A percentile compares a stretch with the other conserved stretches of the same genome.
Evolutionary conservation across 768 basidiomycete species (phyloP).

Genomic region (Naematelia aurantialba): DNA sequence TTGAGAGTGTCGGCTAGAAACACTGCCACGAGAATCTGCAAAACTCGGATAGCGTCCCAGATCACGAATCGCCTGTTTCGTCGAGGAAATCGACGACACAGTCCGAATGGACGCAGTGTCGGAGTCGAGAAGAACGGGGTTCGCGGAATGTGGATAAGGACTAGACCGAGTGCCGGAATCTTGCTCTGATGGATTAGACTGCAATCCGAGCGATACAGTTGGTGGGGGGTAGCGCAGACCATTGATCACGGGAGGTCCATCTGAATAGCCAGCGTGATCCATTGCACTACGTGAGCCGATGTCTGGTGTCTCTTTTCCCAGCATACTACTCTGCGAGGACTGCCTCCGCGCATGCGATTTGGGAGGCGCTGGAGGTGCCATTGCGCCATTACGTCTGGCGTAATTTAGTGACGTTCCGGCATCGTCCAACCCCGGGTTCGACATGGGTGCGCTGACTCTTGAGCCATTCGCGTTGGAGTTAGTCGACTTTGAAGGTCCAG

Average conservation of each 20-base stretch:
- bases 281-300: not conserved
- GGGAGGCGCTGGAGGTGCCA: constrained; percentile 50
- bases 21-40: constrained; percentile 6
- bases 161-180: constrained; percentile 8
- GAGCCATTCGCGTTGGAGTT: not conserved
- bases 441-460: constrained; percentile 25
- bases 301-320: not conserved
- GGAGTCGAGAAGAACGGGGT: constrained; percentile 5
- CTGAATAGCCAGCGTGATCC: constrained; percentile 48
- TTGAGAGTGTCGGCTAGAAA: constrained; percentile 11
- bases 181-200: constrained; percentile 2
- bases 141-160: constrained; percentile 11
- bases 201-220: constrained; percentile 13
- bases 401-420: constrained; percentile 54
- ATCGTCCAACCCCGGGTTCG: constrained; percentile 21
- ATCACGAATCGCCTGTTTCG: constrained; percentile 14
- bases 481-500: constrained; percentile 17
- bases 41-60: constrained; percentile 25
- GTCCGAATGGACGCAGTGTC: constrained; percentile 23
- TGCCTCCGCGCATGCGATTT: constrained; percentile 29
- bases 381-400: constrained; percentile 56
- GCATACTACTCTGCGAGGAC: not conserved
- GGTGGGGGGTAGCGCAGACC: constrained; percentile 17
- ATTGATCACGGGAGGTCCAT: constrained; percentile 1
- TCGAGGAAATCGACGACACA: constrained; percentile 9